phyloP scores from a whole-genome alignment of 1,139 yeast species.

The Nakaseomyces bracarensis region DNA sequence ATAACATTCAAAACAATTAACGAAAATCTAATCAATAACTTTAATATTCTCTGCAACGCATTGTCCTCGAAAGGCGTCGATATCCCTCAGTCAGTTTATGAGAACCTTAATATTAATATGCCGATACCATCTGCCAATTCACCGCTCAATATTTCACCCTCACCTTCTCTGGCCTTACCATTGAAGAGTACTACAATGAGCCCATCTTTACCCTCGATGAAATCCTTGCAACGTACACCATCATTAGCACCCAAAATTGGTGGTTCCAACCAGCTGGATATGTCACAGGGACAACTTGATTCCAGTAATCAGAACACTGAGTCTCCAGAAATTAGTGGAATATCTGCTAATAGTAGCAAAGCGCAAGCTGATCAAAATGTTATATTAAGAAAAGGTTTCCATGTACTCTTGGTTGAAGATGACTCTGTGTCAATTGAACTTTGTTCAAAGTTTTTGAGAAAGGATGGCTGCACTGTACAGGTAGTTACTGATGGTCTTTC shows the following conservation, averaged over 20 bases:
- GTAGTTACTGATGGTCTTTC: constrained; percentile 88
- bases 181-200: constrained; percentile 10
- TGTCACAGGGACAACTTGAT: constrained; percentile 1
- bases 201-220: constrained; percentile 10
- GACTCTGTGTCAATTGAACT: constrained; percentile 75
- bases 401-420: constrained; percentile 77
- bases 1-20: constrained; percentile 48
- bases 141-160: constrained; percentile 3
- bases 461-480: constrained; percentile 88
- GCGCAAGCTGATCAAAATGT: constrained; percentile 1
- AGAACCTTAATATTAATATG: constrained; percentile 15
- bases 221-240: constrained; percentile 6
- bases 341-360: neutral
- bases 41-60: constrained; percentile 42
- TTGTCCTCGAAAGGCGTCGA: constrained; percentile 54
- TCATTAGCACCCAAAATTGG: constrained; percentile 2
- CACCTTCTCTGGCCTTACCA: constrained; percentile 1
- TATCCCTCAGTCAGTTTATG: constrained; percentile 42
- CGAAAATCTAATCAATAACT: constrained; percentile 48
- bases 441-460: constrained; percentile 68
- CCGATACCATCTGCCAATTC: constrained; percentile 1
- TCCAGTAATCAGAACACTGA: neutral
- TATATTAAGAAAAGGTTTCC: constrained; percentile 39
- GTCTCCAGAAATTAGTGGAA: neutral
- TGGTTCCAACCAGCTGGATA: neutral